Conservation (phyloP, 2,329 filamentous ascomycete genomes). For the Pestalotiopsis sp. region DNA sequence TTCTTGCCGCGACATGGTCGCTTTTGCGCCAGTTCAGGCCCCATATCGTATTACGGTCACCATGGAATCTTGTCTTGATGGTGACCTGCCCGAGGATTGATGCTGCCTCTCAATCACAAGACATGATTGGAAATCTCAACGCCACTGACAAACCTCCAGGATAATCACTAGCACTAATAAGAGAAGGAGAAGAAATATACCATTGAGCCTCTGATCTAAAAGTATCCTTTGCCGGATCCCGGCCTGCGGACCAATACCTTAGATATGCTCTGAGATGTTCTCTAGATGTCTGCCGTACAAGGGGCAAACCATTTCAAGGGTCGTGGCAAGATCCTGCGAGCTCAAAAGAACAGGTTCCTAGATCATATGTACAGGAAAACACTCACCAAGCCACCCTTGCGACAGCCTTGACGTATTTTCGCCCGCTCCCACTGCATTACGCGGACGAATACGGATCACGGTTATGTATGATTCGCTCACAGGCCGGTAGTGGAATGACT, state of each 20-base stretch:
- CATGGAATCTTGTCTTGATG: background rate
- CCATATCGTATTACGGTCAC: background rate
- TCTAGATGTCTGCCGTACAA: background rate
- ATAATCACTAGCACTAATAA: background rate
- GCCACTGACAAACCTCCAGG: background rate
- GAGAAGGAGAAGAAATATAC: background rate
- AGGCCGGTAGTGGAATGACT: constrained; percentile 13
- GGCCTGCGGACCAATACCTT: background rate
- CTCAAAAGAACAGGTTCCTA: background rate
- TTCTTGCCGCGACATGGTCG: background rate
- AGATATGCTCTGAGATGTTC: background rate
- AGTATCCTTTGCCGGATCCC: background rate
- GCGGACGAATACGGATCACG: background rate
- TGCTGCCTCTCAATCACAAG: background rate
- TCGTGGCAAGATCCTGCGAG: background rate
- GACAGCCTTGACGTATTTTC: background rate
- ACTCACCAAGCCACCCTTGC: background rate
- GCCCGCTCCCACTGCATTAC: background rate
- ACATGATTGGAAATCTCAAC: background rate
- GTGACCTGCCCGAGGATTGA: background rate
- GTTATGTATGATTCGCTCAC: background rate
- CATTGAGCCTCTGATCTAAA: background rate
- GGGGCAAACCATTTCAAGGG: background rate
- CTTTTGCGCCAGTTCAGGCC: background rate
- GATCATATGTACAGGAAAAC: background rate